phyloP scores from a whole-genome alignment of 208 protist species.

The Herpetomonas samuelpessoai region DNA sequence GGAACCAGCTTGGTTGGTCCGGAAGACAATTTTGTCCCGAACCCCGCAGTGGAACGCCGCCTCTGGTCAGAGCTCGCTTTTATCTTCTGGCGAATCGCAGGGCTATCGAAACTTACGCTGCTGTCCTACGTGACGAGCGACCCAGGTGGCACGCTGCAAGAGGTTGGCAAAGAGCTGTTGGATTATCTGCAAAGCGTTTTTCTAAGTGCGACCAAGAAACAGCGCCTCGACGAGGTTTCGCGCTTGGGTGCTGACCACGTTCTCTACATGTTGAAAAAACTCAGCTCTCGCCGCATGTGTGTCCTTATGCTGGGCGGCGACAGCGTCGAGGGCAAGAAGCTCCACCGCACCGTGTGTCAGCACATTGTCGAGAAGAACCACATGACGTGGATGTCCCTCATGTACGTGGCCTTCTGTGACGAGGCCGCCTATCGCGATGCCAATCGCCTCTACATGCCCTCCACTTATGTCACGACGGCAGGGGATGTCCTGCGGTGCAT shows the following conservation, averaged over 20 bases:
- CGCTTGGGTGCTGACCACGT: slow-evolving; percentile 41
- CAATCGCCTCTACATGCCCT: slow-evolving; percentile 20
- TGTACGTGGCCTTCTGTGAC: slow-evolving; percentile 55
- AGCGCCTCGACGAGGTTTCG: slow-evolving; percentile 26
- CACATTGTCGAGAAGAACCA: slow-evolving; percentile 25
- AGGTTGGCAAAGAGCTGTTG: slow-evolving; percentile 40
- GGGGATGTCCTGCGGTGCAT: slow-evolving; percentile 48
- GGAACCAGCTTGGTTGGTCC: neutral
- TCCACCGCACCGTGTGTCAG: slow-evolving; percentile 23
- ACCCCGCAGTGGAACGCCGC: slow-evolving; percentile 21
- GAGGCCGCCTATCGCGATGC: slow-evolving; percentile 26
- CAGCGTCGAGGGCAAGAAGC: slow-evolving; percentile 1
- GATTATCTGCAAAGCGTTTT: slow-evolving; percentile 40
- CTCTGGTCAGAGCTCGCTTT: slow-evolving; percentile 69
- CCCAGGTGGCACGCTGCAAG: slow-evolving; percentile 17
- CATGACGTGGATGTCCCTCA: slow-evolving; percentile 43
- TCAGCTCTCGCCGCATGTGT: slow-evolving; percentile 49
- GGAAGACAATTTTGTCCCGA: slow-evolving; percentile 4
- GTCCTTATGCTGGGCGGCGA: slow-evolving; percentile 37
- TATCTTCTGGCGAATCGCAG: slow-evolving; percentile 61
- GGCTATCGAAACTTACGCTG: slow-evolving; percentile 46
- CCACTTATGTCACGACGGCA: slow-evolving; percentile 27
- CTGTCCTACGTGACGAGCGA: slow-evolving; percentile 54
- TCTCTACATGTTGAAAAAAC: slow-evolving; percentile 46
- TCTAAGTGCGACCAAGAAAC: neutral